Evolutionary conservation across 768 basidiomycete species (phyloP).

Genomic region (Agaricus bisporus): DNA sequence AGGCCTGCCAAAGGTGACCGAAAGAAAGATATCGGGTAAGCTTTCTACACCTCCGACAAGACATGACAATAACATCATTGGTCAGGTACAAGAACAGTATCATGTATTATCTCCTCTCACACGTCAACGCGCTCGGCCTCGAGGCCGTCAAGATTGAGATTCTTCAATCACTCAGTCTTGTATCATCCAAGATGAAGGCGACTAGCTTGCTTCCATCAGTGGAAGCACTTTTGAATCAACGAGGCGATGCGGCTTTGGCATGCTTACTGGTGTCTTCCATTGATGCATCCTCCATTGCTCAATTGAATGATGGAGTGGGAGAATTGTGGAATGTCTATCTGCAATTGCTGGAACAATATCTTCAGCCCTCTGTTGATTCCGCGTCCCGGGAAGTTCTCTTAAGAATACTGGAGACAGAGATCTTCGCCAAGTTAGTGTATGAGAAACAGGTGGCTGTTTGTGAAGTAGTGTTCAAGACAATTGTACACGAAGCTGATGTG

Average conservation of each 20-base stretch:
- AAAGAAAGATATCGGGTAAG: slow-evolving; percentile 50
- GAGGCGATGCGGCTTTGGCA: slow-evolving; percentile 31
- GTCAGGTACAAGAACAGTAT: slow-evolving; percentile 65
- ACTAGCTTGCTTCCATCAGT: slow-evolving; percentile 57
- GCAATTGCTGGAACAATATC: slow-evolving; percentile 34
- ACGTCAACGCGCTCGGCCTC: slow-evolving; percentile 54
- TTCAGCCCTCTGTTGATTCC: slow-evolving; percentile 40
- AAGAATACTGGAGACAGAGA: slow-evolving; percentile 41
- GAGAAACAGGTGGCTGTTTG: slow-evolving; percentile 54
- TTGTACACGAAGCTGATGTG: slow-evolving; percentile 37
- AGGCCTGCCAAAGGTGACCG: slow-evolving; percentile 40
- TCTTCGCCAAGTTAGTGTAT: slow-evolving; percentile 47
- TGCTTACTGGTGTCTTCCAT: slow-evolving; percentile 39
- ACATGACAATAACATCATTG: slow-evolving; percentile 3
- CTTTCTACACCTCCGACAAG: slow-evolving; percentile 5
- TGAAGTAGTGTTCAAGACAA: slow-evolving; percentile 48
- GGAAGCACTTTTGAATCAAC: slow-evolving; percentile 25
- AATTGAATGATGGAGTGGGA: slow-evolving; percentile 38
- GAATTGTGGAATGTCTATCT: slow-evolving; percentile 48
- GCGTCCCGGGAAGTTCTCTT: slow-evolving; percentile 35
- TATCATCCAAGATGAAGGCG: slow-evolving; percentile 43
- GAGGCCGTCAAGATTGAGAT: slow-evolving; percentile 45
- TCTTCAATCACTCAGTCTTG: slow-evolving; percentile 37
- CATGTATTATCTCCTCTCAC: slow-evolving; percentile 75
- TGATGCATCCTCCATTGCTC: slow-evolving; percentile 37